phyloP scores from a whole-genome alignment of 2,329 filamentous ascomycete genomes.

The Cladosporium sp. region DNA sequence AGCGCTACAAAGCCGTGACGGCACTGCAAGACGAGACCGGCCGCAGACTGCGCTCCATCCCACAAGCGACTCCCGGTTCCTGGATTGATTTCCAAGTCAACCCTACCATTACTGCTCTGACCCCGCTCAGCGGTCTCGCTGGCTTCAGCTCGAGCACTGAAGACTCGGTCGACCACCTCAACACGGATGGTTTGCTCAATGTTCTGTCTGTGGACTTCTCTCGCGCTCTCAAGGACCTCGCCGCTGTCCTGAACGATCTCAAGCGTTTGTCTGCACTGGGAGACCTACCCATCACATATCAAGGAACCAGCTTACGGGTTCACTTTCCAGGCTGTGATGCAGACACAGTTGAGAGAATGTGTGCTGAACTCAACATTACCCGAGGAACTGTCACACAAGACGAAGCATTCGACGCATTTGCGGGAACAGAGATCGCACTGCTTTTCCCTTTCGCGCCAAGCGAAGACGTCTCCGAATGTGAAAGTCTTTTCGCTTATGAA shows the following conservation, averaged over 20 bases:
- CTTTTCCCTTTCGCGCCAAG: conserved; percentile 81
- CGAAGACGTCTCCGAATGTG: conserved; percentile 37
- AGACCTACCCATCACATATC: conserved; percentile 74
- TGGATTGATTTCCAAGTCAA: conserved; percentile 84
- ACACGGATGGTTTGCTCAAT: conserved; percentile 78
- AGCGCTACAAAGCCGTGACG: conserved; percentile 73
- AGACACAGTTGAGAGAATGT: conserved; percentile 74
- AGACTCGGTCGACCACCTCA: conserved; percentile 57
- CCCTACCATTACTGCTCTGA: conserved; percentile 85
- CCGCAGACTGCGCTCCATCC: conserved; percentile 58
- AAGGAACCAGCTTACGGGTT: conserved; percentile 66
- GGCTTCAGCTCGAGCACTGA: conserved; percentile 41
- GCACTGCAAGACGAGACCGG: conserved; percentile 67
- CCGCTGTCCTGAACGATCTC: conserved; percentile 73
- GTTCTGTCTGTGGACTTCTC: conserved; percentile 84
- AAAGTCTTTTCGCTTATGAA: conserved; percentile 40
- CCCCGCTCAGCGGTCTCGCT: conserved; percentile 60
- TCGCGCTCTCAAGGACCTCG: conserved; percentile 76
- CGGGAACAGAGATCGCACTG: conserved; percentile 68
- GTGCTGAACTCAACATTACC: conserved; percentile 78
- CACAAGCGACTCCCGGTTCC: conserved; percentile 62
- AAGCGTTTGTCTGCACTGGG: conserved; percentile 71
- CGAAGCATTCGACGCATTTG: conserved; percentile 62
- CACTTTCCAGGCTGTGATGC: conserved; percentile 89
- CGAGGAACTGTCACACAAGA: conserved; percentile 78